Evolutionary conservation across 1,284 basidiomycete genomes (phyloP).

Genomic region (Boletus mariae): DNA sequence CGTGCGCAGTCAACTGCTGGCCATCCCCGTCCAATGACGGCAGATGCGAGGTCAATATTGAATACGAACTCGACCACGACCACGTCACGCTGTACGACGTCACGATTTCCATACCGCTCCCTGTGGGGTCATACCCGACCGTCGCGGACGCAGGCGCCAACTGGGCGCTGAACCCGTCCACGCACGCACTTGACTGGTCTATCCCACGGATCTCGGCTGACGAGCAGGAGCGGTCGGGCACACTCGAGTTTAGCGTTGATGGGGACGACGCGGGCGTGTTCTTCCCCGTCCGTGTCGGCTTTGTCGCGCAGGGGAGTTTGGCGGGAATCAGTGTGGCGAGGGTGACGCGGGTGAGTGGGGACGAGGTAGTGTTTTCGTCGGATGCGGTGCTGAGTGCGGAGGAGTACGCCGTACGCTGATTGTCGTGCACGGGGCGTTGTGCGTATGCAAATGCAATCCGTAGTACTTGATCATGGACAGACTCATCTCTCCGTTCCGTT

Average conservation of each 20-base stretch:
- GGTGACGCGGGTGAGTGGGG: constrained; percentile 58
- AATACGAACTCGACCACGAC: constrained; percentile 93
- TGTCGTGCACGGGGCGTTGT: neutral
- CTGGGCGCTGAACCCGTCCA: constrained; percentile 77
- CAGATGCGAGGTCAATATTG: constrained; percentile 90
- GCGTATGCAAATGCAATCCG: too few relatives aligned
- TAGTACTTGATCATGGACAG: neutral
- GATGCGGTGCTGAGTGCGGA: constrained; percentile 74
- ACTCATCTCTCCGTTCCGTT: too few relatives aligned
- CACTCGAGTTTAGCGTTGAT: constrained; percentile 83
- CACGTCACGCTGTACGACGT: constrained; percentile 80
- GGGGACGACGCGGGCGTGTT: constrained; percentile 83
- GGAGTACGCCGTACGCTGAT: constrained; percentile 58
- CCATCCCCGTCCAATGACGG: constrained; percentile 89
- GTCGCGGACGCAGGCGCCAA: constrained; percentile 71
- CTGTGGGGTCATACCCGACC: constrained; percentile 81
- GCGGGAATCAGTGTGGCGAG: constrained; percentile 64
- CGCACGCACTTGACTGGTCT: constrained; percentile 83
- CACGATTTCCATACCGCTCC: constrained; percentile 88
- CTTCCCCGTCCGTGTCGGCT: constrained; percentile 89
- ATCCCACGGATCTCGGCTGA: constrained; percentile 60
- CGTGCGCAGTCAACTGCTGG: constrained; percentile 85
- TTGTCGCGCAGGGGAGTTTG: constrained; percentile 77
- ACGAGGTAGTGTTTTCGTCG: constrained; percentile 68
- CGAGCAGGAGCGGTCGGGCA: constrained; percentile 65